Percentiles rank a stretch among this genome's conserved stretches.
phyloP scores from a whole-genome alignment of 2,329 filamentous ascomycete species.

The Colletotrichum musae region DNA sequence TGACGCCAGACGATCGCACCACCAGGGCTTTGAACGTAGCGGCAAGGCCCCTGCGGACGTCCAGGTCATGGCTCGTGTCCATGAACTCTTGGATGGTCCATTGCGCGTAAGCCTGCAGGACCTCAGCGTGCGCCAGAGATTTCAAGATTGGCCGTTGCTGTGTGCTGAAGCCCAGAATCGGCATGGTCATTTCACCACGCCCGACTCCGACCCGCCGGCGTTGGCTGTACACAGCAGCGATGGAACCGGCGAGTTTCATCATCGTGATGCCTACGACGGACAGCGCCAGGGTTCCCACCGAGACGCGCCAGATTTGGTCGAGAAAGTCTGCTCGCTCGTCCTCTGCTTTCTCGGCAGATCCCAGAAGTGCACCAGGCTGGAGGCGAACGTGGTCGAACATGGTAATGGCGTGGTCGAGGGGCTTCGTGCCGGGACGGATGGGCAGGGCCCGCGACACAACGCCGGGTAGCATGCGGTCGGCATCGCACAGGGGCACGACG shows the following conservation, averaged over 20 bases:
- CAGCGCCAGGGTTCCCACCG: constrained; percentile 46
- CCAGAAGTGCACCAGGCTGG: constrained; percentile 46
- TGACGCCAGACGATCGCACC: constrained; percentile 6
- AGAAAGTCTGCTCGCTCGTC: constrained; percentile 48
- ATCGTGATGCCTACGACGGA: constrained; percentile 42
- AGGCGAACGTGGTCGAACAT: constrained; percentile 51
- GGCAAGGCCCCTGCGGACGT: constrained; percentile 36
- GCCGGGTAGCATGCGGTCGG: constrained; percentile 46
- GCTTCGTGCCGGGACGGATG: constrained; percentile 47
- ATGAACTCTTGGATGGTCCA: constrained; percentile 37
- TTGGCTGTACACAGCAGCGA: constrained; percentile 44
- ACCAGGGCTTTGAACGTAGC: constrained; percentile 36
- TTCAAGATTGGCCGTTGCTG: constrained; percentile 46
- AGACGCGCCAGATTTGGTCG: constrained; percentile 45
- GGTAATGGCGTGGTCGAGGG: constrained; percentile 51
- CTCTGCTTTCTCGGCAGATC: constrained; percentile 33
- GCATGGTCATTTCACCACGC: not conserved
- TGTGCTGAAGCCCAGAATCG: constrained; percentile 42
- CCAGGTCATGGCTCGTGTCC: not conserved
- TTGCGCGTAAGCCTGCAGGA: constrained; percentile 43
- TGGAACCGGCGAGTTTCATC: constrained; percentile 35
- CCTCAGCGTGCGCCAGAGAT: constrained; percentile 40
- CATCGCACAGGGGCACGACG: constrained; percentile 48
- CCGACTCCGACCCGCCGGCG: constrained; percentile 36
- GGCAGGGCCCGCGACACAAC: constrained; percentile 47